phyloP scores from a whole-genome alignment of 2,329 filamentous ascomycete species.

The Hymenoscyphus scutula region DNA sequence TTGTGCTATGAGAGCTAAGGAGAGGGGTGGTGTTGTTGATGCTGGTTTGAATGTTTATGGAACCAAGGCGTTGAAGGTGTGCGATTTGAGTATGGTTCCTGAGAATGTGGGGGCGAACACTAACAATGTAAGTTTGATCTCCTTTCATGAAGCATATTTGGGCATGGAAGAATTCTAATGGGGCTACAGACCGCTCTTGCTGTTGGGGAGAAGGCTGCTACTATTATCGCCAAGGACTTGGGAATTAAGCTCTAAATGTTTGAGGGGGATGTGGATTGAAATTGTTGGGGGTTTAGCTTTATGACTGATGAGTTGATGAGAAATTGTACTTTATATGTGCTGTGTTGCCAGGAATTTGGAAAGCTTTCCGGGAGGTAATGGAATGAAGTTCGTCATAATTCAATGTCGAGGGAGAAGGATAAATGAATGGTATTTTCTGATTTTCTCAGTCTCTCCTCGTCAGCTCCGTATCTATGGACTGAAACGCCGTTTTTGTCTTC shows the following conservation, averaged over 20 bases:
- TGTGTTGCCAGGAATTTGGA: no score
- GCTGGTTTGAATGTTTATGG: conserved; percentile 41
- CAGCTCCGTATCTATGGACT: no score
- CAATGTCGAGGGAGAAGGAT: no score
- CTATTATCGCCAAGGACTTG: conserved; percentile 41
- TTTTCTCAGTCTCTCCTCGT: no score
- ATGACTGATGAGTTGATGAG: background rate
- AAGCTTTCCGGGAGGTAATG: no score
- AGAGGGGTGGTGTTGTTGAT: conserved; percentile 42
- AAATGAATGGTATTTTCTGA: no score
- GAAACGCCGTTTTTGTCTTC: no score
- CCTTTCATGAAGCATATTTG: background rate
- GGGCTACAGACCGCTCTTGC: conserved; percentile 40
- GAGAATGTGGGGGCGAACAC: conserved; percentile 45
- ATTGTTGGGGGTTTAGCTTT: background rate
- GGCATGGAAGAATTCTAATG: background rate
- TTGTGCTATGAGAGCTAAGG: conserved; percentile 40
- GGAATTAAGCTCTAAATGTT: conserved; percentile 31
- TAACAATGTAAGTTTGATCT: conserved; percentile 35
- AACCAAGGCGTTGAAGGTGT: conserved; percentile 41
- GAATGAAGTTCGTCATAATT: no score
- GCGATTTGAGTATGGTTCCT: conserved; percentile 40
- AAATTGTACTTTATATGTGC: background rate
- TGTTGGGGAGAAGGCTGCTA: conserved; percentile 42
- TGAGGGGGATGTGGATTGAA: background rate